Evolutionary conservation across 2,329 filamentous ascomycete genomes (phyloP).

Genomic region (Dichotomopilus funicola): DNA sequence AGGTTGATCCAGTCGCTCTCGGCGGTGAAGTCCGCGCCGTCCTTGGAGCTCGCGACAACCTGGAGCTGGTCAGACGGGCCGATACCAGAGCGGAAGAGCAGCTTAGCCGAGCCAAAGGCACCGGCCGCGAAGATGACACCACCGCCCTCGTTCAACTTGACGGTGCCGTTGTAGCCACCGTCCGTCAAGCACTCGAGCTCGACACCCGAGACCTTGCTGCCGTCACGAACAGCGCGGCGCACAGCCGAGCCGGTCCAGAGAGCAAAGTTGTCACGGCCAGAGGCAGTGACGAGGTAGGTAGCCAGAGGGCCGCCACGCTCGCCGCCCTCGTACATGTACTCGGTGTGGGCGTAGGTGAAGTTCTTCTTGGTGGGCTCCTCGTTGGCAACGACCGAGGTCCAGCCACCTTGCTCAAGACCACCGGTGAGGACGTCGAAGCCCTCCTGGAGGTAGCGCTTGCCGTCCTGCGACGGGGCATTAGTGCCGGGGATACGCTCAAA

Average conservation of each 20-base stretch:
- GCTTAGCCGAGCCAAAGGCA: slow-evolving; percentile 61
- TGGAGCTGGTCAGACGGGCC: slow-evolving; percentile 55
- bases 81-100: slow-evolving; percentile 63
- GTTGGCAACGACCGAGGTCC: slow-evolving; percentile 57
- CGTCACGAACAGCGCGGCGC: slow-evolving; percentile 58
- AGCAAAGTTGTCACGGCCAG: slow-evolving; percentile 56
- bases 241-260: slow-evolving; percentile 61
- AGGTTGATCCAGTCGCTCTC: slow-evolving; percentile 49
- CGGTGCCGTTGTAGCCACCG: slow-evolving; percentile 51
- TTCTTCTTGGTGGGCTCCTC: slow-evolving; percentile 57
- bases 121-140: slow-evolving; percentile 64
- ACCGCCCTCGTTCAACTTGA: slow-evolving; percentile 52
- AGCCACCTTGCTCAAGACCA: slow-evolving; percentile 55
- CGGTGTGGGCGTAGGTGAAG: slow-evolving; percentile 54
- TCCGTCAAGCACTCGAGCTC: slow-evolving; percentile 52
- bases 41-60: slow-evolving; percentile 43
- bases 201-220: slow-evolving; percentile 58
- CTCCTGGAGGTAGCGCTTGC: slow-evolving; percentile 59
- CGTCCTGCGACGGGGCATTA: slow-evolving; percentile 58
- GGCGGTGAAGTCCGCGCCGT: slow-evolving; percentile 46
- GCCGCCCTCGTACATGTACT: slow-evolving; percentile 61
- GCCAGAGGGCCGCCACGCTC: slow-evolving; percentile 64
- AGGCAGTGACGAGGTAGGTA: slow-evolving; percentile 51
- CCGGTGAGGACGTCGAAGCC: slow-evolving; percentile 57
- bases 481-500: slow-evolving; percentile 68